phyloP scores from a whole-genome alignment of 2,329 filamentous ascomycete species.

The Aspergillus tubingensis region DNA sequence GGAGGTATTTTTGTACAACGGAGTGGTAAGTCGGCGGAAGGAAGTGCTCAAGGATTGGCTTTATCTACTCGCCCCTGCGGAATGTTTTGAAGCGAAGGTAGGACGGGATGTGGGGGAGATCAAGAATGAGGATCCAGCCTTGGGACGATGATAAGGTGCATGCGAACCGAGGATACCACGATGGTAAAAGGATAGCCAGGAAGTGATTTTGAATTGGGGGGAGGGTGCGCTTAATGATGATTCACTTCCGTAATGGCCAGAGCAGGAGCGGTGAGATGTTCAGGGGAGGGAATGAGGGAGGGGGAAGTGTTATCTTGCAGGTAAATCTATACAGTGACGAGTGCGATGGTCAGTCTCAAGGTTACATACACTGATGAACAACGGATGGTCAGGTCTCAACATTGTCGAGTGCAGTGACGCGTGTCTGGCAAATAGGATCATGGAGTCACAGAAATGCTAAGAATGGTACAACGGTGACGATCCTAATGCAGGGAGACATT shows the following conservation, averaged over 20 bases:
- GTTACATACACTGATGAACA: conserved; percentile 11
- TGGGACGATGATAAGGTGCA: conserved; percentile 11
- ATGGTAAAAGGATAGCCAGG: neutral
- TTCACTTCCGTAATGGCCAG: neutral
- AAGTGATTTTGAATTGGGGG: neutral
- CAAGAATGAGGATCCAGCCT: conserved; percentile 13
- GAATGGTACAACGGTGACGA: conserved; percentile 19
- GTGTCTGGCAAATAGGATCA: conserved; percentile 19
- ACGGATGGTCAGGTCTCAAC: neutral
- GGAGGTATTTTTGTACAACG: conserved; percentile 8
- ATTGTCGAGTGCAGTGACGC: conserved; percentile 20
- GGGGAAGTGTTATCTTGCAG: conserved; percentile 7
- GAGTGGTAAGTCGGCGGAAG: conserved; percentile 1
- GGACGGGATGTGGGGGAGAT: conserved; percentile 10
- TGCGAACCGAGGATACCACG: conserved; percentile 2
- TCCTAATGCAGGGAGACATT: conserved; percentile 23
- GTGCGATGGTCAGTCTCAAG: conserved; percentile 13
- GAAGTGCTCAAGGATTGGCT: conserved; percentile 9
- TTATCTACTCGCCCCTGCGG: conserved; percentile 13
- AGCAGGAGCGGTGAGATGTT: conserved; percentile 6
- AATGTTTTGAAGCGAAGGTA: conserved; percentile 13
- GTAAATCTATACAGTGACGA: conserved; percentile 12
- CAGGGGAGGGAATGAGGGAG: neutral
- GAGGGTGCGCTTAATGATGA: conserved; percentile 3
- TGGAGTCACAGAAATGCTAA: conserved; percentile 7